A percentile compares a stretch with the other conserved stretches of the same genome.
Evolutionary conservation across 2,329 filamentous ascomycete genomes (phyloP).

Genomic region (Hymenoscyphus repandus): DNA sequence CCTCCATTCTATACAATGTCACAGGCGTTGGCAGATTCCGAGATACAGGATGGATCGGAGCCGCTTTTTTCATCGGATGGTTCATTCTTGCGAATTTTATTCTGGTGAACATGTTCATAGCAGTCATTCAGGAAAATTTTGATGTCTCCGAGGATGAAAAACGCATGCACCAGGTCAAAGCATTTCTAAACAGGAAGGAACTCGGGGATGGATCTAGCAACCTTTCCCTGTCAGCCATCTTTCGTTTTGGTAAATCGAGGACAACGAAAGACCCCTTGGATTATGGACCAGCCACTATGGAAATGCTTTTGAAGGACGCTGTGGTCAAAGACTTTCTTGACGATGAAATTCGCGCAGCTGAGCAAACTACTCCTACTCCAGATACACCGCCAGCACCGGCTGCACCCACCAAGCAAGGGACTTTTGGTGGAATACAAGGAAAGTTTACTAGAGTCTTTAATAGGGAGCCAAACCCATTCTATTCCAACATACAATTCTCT

Average conservation of each 20-base stretch:
- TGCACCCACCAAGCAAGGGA: constrained; percentile 46
- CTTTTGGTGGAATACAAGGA: constrained; percentile 56
- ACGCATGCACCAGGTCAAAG: constrained; percentile 90
- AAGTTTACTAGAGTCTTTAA: constrained; percentile 54
- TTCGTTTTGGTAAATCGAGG: constrained; percentile 54
- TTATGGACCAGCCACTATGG: constrained; percentile 84
- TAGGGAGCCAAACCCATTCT: constrained; percentile 89
- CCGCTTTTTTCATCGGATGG: constrained; percentile 88
- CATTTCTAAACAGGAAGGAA: constrained; percentile 88
- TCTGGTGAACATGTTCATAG: constrained; percentile 99
- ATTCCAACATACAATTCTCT: constrained; percentile 70
- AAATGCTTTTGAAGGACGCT: constrained; percentile 94
- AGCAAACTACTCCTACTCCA: constrained; percentile 33
- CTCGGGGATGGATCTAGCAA: constrained; percentile 67
- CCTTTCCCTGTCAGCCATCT: constrained; percentile 68
- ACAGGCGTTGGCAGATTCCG: constrained; percentile 61
- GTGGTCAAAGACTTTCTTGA: constrained; percentile 94
- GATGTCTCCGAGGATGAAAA: constrained; percentile 98
- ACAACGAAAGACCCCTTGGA: constrained; percentile 77
- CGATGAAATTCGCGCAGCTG: constrained; percentile 50
- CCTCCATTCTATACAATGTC: constrained; percentile 74
- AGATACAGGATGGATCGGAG: constrained; percentile 86
- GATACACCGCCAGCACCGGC: constrained; percentile 16
- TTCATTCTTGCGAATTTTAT: constrained; percentile 95
- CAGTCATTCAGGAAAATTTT: constrained; percentile 99